A percentile compares a stretch with the other conserved stretches of the same genome.
Conservation (phyloP, 2,329 filamentous ascomycete species). For the Neobulgaria alba region DNA sequence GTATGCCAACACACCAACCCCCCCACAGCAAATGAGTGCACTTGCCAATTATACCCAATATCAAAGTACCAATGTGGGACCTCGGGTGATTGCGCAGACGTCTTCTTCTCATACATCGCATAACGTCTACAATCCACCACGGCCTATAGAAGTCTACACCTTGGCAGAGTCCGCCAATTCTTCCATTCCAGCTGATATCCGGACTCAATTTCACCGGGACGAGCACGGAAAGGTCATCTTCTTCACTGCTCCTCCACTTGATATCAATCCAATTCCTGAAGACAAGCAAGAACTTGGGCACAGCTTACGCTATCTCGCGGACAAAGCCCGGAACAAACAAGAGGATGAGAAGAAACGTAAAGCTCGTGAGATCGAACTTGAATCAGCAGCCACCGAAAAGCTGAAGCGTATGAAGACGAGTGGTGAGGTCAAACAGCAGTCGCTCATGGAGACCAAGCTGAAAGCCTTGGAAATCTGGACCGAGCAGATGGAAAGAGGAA, state of each 20-base stretch:
- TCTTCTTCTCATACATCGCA: conserved; percentile 14
- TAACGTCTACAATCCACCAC: conserved; percentile 48
- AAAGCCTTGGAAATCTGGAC: conserved; percentile 16
- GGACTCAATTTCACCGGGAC: conserved; percentile 57
- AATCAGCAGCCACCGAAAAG: conserved; percentile 23
- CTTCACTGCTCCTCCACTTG: conserved; percentile 57
- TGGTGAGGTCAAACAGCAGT: conserved; percentile 7
- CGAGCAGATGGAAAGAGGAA: conserved; percentile 20
- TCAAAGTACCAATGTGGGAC: conserved; percentile 13
- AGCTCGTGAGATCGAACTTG: conserved; percentile 18
- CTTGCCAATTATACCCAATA: conserved; percentile 21
- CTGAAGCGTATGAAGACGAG: conserved; percentile 19
- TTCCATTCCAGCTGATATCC: conserved; percentile 54
- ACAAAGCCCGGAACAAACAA: conserved; percentile 33
- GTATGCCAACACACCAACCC: conserved; percentile 14
- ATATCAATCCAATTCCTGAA: conserved; percentile 28
- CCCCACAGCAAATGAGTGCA: conserved; percentile 21
- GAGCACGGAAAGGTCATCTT: conserved; percentile 57
- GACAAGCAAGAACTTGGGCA: conserved; percentile 33
- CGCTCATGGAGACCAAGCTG: conserved; percentile 15
- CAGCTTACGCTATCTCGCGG: conserved; percentile 40
- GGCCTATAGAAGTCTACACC: conserved; percentile 54
- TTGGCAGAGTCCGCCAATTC: conserved; percentile 55
- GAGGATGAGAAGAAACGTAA: conserved; percentile 26
- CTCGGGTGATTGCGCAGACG: conserved; percentile 12